These are phyloP conservation scores for Luzula sylvatica DNA, from an alignment of 176 grass and related monocot genomes.

Conservation along the genomic window DNA sequence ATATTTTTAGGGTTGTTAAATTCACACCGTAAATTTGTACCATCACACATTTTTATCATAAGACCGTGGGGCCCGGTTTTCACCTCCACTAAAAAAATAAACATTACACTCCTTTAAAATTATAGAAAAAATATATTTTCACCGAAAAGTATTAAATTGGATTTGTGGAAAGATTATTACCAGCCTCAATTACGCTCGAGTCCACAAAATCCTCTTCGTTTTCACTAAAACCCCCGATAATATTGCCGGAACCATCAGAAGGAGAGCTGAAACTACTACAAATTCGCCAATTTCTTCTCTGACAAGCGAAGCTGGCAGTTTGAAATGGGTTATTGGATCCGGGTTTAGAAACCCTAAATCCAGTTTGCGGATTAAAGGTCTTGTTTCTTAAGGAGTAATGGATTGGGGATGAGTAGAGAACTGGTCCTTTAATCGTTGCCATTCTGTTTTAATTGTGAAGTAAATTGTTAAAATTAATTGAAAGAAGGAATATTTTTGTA, in stretches of 20 bases:
- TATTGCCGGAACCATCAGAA: conserved; percentile 60
- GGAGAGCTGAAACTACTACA: conserved; percentile 52
- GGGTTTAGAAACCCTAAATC: conserved; percentile 19
- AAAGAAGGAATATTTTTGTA: no score
- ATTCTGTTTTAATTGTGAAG: conserved; percentile 25
- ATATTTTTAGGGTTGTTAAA: conserved; percentile 71
- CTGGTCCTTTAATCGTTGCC: conserved; percentile 45
- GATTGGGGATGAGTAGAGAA: conserved; percentile 30
- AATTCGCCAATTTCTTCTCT: conserved; percentile 28
- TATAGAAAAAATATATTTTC: not conserved
- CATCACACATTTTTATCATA: conserved; percentile 79
- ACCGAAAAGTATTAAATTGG: not conserved
- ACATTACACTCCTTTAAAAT: conserved; percentile 4
- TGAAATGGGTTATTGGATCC: conserved; percentile 23
- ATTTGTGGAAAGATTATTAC: conserved; percentile 23
- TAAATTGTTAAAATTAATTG: not conserved
- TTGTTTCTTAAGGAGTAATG: conserved; percentile 28
- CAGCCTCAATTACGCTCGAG: conserved; percentile 81
- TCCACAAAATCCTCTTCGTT: conserved; percentile 85
- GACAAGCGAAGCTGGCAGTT: conserved; percentile 19
- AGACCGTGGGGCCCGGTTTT: conserved; percentile 80
- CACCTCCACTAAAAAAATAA: conserved; percentile 54
- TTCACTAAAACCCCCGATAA: conserved; percentile 56
- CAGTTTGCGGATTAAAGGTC: conserved; percentile 23
- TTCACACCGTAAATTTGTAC: conserved; percentile 55